Evolutionary conservation across 2,329 filamentous ascomycete genomes (phyloP).

Genomic region (Zarea fungicola): DNA sequence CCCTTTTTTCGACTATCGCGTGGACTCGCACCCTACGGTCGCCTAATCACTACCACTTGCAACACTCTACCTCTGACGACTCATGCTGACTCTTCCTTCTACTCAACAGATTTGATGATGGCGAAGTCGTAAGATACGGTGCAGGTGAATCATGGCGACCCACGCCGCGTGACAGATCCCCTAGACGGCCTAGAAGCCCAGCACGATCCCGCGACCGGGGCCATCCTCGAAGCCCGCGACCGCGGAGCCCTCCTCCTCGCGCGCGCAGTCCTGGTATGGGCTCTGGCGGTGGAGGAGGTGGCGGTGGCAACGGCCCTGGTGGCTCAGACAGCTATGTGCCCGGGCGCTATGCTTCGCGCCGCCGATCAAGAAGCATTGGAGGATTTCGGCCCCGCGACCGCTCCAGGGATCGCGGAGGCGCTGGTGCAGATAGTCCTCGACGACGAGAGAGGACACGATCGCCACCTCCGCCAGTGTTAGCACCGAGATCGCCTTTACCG

Average conservation of each 20-base stretch:
- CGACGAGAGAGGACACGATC: conserved; percentile 33
- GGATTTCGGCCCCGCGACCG: conserved; percentile 38
- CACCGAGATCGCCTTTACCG: background rate
- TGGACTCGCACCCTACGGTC: too few relatives aligned
- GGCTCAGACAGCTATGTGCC: conserved; percentile 43
- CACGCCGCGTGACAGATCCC: conserved; percentile 39
- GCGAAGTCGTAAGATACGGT: conserved; percentile 57
- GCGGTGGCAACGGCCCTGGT: conserved; percentile 14
- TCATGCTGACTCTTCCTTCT: background rate
- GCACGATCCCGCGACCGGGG: conserved; percentile 21
- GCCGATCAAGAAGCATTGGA: conserved; percentile 37
- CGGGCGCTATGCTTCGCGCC: conserved; percentile 36
- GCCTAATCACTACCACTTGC: background rate
- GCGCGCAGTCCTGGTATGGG: conserved; percentile 5
- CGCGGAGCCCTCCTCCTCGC: conserved; percentile 29
- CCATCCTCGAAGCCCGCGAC: conserved; percentile 30
- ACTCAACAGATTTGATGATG: conserved; percentile 50
- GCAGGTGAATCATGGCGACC: conserved; percentile 58
- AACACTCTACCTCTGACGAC: background rate
- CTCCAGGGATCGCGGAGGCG: conserved; percentile 36
- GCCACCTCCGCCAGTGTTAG: conserved; percentile 18
- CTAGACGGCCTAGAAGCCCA: conserved; percentile 28
- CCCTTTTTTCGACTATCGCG: background rate
- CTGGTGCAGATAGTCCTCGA: conserved; percentile 25
- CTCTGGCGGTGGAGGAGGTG: background rate